Evolutionary conservation across 1,139 yeast genomes (phyloP).

Genomic region (Pichia sp.): DNA sequence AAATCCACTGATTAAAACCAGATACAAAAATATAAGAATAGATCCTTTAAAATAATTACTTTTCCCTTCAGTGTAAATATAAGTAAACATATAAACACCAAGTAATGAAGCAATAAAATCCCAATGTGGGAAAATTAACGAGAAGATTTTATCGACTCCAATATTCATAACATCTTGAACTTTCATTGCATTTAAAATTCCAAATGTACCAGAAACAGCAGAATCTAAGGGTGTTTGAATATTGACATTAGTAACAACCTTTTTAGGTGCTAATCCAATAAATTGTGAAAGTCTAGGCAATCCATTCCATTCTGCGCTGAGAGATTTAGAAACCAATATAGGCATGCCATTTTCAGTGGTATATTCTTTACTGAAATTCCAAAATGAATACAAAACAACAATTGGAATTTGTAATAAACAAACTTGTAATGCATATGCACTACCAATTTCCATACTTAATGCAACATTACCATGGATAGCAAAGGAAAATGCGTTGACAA

Average conservation of each 20-base stretch:
- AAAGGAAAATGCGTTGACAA: constrained; percentile 92
- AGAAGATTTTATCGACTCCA: constrained; percentile 47
- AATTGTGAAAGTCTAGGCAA: constrained; percentile 12
- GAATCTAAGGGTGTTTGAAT: constrained; percentile 16
- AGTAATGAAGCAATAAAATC: constrained; percentile 82
- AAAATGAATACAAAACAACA: constrained; percentile 70
- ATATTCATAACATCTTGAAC: constrained; percentile 3
- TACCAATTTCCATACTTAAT: constrained; percentile 93
- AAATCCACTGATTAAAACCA: constrained; percentile 76
- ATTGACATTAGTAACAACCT: constrained; percentile 17
- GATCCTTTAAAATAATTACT: constrained; percentile 95
- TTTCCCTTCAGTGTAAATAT: constrained; percentile 94
- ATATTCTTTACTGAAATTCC: constrained; percentile 21
- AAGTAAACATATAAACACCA: constrained; percentile 84
- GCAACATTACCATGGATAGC: constrained; percentile 97
- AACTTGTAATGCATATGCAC: constrained; percentile 97
- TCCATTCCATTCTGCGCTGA: constrained; percentile 9
- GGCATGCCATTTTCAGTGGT: background rate
- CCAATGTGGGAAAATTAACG: constrained; percentile 92
- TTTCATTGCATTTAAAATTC: background rate
- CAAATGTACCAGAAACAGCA: constrained; percentile 1
- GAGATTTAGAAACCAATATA: constrained; percentile 4
- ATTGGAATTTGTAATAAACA: constrained; percentile 91
- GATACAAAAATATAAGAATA: constrained; percentile 71
- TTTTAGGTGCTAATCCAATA: constrained; percentile 5